These are phyloP conservation scores for Amanita muscaria DNA, from an alignment of 768 basidiomycete species.

Conservation along the genomic window DNA sequence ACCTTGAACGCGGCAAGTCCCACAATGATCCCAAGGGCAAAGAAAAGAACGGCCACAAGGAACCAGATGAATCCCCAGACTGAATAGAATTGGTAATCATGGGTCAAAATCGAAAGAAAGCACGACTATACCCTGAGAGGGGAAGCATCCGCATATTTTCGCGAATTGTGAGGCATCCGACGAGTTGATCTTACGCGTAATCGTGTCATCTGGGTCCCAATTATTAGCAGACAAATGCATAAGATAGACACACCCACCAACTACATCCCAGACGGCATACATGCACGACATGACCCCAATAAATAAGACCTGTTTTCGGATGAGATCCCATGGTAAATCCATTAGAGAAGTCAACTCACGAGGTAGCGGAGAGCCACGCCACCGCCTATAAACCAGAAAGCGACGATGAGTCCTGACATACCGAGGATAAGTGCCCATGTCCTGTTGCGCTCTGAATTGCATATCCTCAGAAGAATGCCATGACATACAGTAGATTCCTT, in stretches of 20 bases:
- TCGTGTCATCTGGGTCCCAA: conserved; percentile 80
- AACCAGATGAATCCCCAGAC: conserved; percentile 92
- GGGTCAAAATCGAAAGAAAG: not conserved
- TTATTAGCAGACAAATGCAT: not conserved
- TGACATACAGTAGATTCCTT: conserved; percentile 58
- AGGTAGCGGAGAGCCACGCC: conserved; percentile 71
- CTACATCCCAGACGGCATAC: conserved; percentile 84
- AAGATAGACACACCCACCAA: conserved; percentile 37
- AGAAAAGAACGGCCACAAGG: conserved; percentile 63
- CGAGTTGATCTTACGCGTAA: conserved; percentile 75
- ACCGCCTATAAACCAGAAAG: conserved; percentile 79
- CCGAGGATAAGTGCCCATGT: conserved; percentile 73
- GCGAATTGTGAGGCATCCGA: conserved; percentile 86
- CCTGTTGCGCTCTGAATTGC: conserved; percentile 24
- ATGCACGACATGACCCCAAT: conserved; percentile 83
- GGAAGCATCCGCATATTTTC: conserved; percentile 76
- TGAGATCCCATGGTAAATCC: not conserved
- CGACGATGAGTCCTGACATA: conserved; percentile 69
- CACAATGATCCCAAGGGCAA: conserved; percentile 66
- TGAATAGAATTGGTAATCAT: conserved; percentile 20
- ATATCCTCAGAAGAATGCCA: not conserved
- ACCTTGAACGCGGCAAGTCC: conserved; percentile 82
- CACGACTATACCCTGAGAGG: conserved; percentile 61
- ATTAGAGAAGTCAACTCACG: conserved; percentile 28
- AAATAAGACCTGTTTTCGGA: conserved; percentile 51